phyloP scores from a whole-genome alignment of 1,284 basidiomycete genomes.

The Ustanciosporium gigantosporum region DNA sequence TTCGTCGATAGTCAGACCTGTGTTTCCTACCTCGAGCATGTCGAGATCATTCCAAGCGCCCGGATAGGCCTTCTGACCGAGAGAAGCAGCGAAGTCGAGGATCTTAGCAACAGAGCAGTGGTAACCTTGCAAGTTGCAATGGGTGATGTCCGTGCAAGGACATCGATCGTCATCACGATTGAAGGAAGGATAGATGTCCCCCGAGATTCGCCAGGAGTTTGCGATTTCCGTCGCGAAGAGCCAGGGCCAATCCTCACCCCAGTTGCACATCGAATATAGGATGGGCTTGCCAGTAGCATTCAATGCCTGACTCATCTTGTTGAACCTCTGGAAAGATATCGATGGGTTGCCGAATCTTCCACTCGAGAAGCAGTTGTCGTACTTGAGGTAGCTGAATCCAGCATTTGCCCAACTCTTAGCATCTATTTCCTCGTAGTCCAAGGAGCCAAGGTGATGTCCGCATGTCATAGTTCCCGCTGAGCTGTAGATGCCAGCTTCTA shows the following conservation, averaged over 20 bases:
- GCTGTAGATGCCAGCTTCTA: conserved; percentile 67
- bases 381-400: conserved; percentile 61
- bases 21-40: conserved; percentile 43
- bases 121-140: conserved; percentile 16
- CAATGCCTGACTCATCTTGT: too few species aligned
- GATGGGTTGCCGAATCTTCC: conserved; percentile 11
- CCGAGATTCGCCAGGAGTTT: too few species aligned
- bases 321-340: too few species aligned
- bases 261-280: too few species aligned
- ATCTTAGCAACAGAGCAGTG: conserved; percentile 23
- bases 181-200: conserved; percentile 20
- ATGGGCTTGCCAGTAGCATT: too few species aligned
- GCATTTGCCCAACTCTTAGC: conserved; percentile 56
- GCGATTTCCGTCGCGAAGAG: too few species aligned
- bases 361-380: conserved; percentile 62
- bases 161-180: conserved; percentile 19
- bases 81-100: conserved; percentile 8
- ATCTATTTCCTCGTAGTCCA: conserved; percentile 66
- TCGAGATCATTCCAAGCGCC: conserved; percentile 57
- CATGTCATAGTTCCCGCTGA: conserved; percentile 63
- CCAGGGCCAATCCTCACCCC: too few species aligned
- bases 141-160: conserved; percentile 17
- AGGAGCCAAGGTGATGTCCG: conserved; percentile 63
- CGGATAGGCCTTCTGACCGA: conserved; percentile 43
- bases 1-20: conserved; percentile 34